phyloP scores from a whole-genome alignment of 768 basidiomycete species.

The Hortiboletus campestris region DNA sequence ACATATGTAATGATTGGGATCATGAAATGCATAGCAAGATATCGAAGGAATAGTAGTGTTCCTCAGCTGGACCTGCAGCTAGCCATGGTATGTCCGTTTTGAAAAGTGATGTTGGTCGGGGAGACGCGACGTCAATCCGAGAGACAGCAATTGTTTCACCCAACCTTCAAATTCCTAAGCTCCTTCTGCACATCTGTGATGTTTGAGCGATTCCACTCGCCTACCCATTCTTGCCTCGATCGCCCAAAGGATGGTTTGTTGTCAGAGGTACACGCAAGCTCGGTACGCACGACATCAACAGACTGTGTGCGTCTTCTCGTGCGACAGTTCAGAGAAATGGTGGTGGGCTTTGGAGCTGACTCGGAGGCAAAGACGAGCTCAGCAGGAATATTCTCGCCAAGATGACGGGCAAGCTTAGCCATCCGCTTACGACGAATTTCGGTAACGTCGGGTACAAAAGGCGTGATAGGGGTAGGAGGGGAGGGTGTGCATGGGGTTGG shows the following conservation, averaged over 20 bases:
- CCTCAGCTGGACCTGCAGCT: conserved; percentile 20
- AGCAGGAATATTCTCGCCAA: conserved; percentile 58
- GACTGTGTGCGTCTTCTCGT: conserved; percentile 18
- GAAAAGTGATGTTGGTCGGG: neutral
- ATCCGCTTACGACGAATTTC: conserved; percentile 47
- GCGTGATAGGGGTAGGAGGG: conserved; percentile 21
- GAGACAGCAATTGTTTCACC: conserved; percentile 6
- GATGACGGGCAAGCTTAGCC: conserved; percentile 55
- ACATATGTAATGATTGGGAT: conserved; percentile 5
- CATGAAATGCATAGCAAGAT: conserved; percentile 1
- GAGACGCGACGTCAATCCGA: neutral
- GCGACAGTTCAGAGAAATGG: neutral
- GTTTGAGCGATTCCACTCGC: conserved; percentile 41
- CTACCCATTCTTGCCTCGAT: conserved; percentile 30
- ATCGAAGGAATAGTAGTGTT: neutral
- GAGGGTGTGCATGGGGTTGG: conserved; percentile 11
- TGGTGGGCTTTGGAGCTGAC: neutral
- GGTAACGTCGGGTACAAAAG: conserved; percentile 24
- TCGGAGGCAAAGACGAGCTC: conserved; percentile 46
- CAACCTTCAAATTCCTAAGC: conserved; percentile 29
- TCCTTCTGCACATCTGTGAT: conserved; percentile 40
- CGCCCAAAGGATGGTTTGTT: neutral
- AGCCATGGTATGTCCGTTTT: neutral
- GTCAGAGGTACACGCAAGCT: neutral
- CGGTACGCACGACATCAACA: neutral